Base-by-base conservation (phyloP, 495 filamentous ascomycete species). In the Hypoxylon lienhwacheense region DNA sequence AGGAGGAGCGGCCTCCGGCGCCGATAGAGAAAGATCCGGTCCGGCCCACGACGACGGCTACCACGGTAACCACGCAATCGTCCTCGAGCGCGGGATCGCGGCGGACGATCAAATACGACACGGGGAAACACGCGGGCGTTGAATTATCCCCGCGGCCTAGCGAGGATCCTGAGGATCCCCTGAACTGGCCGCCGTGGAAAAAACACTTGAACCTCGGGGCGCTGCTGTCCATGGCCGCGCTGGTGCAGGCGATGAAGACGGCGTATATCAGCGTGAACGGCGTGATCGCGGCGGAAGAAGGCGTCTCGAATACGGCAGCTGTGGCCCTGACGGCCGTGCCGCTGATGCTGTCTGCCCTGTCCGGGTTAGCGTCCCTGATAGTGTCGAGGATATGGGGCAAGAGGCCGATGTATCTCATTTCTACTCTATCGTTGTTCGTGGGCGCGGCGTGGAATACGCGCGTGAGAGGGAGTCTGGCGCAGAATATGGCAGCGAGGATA, bases 131-230 rank as follows among this genome's bases (percentile, higher is more conserved):
- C 34, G 63, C 66, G 7, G 58, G 59, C 17, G 60, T 77, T 11
- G 76, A 78, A 53, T 59, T 80, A 34, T 74, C 74, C 3, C 77
- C 77, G 8, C 75, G 74, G 32, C 75, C 77, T 1, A 79, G 75
- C 37, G 70, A 75, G 29, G 68, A 76, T 36, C 70, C 63, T 6
- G 69, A 74, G 35, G 77, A 80, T 47, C 77, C 77, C 35, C 47
- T 79, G 66, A 81, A 79, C 63, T 81, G 76, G 78, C 67, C 72
- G 5, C 36, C 42, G 14, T 77, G 73, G 74, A 73, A 71, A 35
- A 80, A 78, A 47, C 73, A 80, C 48, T 46, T 76, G 1, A 73
- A 76, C 46, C 71, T 73, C 14, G 52, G 43, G 16, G 66, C 75
- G 1, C 51, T 81, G 5, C 51, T 79, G 8, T 59, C 73, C 35